Evolutionary conservation across 306 rosid genomes (phyloP), one percentile per base, ranked within the genome.

Genomic region (Acacia confusa): DNA sequence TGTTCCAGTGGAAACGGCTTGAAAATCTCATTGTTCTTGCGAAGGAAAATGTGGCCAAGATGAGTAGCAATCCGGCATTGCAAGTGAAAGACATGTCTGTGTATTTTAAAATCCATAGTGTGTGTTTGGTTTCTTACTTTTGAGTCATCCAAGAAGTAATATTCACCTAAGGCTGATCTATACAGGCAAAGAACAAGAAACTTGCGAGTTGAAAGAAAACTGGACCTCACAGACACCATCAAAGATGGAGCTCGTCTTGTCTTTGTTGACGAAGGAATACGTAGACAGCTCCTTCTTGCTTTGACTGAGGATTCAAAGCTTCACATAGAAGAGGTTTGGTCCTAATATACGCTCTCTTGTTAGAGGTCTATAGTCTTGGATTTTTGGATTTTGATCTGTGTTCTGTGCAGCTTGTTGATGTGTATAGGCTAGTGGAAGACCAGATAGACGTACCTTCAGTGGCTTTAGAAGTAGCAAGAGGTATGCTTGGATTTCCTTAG

Each of bases 1-100:
- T 88, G 85, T 93, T 96, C 91, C 98, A 96, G 76, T 93, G 99
- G 99, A 96, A 94, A 83, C 97, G 97, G 82, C 97, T 96, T 52
- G 99, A 96, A 85, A 96, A 96, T 79, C 99, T 96, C 79, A 93
- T 96, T 71, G 90, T 89, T 77, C 99, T 96, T 65, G 98, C 99
- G 7, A 92, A 96, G 88, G 97, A 96, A 85, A 96, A 96, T 60
- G 99, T 96, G 75, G 80, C 93, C 85, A 96, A 86, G 90, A 93
- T 96, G 99, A 96, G 91, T 89, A 92, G 85, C 89, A 96, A 93
- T 81, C 98, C 99, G 3, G 99, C 98, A 30, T 84, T 96, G 74
- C 91, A 86, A 91, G 92, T 78, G 79, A 90, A 86, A 66, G 84
- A 82, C 75, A 82, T 32, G 97, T 96, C 48, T 71, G 98, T 91